Evolutionary conservation across 495 filamentous ascomycete species (phyloP).

Genomic region (Lindgomyces ingoldianus): DNA sequence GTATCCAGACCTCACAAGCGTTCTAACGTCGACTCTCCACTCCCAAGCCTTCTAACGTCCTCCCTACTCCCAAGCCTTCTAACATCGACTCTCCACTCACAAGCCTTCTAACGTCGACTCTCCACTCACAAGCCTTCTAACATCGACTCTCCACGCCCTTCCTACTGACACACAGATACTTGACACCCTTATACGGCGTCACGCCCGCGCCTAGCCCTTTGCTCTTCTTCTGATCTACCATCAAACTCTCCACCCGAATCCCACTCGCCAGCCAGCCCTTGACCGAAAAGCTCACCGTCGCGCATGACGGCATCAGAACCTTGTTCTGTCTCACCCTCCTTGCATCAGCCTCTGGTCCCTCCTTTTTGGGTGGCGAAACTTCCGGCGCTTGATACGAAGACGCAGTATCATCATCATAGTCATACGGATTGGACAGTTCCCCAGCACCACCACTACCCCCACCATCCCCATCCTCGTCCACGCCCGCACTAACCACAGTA

Average conservation of each 20-base stretch:
- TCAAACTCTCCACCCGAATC: conserved; percentile 86
- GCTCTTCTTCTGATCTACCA: conserved; percentile 81
- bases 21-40: no score
- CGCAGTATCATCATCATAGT: conserved; percentile 53
- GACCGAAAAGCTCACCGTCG: conserved; percentile 83
- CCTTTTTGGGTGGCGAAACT: conserved; percentile 45
- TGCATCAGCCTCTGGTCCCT: conserved; percentile 48
- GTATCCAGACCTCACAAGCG: no score
- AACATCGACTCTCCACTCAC: no score
- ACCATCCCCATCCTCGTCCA: conserved; percentile 57
- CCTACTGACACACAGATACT: conserved; percentile 89
- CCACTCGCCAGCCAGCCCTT: conserved; percentile 95
- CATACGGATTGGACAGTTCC: conserved; percentile 43
- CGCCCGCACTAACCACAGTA: conserved; percentile 74
- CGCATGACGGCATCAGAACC: conserved; percentile 86
- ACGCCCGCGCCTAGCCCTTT: conserved; percentile 82
- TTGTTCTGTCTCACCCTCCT: conserved; percentile 68
- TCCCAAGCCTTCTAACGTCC: no score
- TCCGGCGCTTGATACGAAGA: conserved; percentile 43
- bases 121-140: no score
- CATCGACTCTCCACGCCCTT: conserved; percentile 78
- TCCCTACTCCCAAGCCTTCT: no score
- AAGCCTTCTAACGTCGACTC: no score
- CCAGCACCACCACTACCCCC: conserved; percentile 22
- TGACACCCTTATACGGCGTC: conserved; percentile 97